A percentile compares a stretch with the other conserved stretches of the same genome.
Conservation (phyloP, 352 stramenopile species). For the Globisporangium lucens region DNA sequence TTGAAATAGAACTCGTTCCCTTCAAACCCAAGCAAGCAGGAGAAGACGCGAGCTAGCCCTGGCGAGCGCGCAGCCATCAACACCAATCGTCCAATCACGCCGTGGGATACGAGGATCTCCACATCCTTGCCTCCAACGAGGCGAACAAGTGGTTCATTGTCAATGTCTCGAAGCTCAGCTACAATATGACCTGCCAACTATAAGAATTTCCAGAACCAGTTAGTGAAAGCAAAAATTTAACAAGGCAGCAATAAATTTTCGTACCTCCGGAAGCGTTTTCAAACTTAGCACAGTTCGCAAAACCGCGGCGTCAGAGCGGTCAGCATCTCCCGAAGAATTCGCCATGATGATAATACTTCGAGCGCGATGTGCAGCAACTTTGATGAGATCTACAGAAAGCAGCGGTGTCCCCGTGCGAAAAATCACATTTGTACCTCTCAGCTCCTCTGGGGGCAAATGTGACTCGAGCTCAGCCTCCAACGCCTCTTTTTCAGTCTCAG, state of each 20-base stretch:
- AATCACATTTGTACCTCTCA: constrained; percentile 73
- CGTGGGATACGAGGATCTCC: constrained; percentile 84
- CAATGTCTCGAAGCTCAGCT: constrained; percentile 83
- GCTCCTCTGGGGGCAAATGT: constrained; percentile 52
- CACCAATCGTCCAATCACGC: constrained; percentile 87
- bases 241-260: too few species aligned
- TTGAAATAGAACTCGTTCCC: constrained; percentile 90
- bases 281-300: constrained; percentile 79
- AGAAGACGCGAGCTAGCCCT: constrained; percentile 70
- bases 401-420: constrained; percentile 79
- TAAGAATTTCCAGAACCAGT: background rate
- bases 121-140: constrained; percentile 77
- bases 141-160: constrained; percentile 79
- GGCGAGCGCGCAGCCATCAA: constrained; percentile 82
- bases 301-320: constrained; percentile 77
- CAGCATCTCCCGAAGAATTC: constrained; percentile 60
- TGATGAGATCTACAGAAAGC: constrained; percentile 74
- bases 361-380: constrained; percentile 74
- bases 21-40: constrained; percentile 79
- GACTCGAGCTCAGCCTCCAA: constrained; percentile 67
- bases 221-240: background rate
- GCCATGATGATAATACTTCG: constrained; percentile 85
- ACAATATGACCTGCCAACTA: constrained; percentile 78
- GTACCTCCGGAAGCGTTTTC: constrained; percentile 64
- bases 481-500: constrained; percentile 74